A percentile compares a stretch with the other conserved stretches of the same genome.
Evolutionary conservation across 768 basidiomycete genomes (phyloP).

Genomic region (Trametes cinnabarina): DNA sequence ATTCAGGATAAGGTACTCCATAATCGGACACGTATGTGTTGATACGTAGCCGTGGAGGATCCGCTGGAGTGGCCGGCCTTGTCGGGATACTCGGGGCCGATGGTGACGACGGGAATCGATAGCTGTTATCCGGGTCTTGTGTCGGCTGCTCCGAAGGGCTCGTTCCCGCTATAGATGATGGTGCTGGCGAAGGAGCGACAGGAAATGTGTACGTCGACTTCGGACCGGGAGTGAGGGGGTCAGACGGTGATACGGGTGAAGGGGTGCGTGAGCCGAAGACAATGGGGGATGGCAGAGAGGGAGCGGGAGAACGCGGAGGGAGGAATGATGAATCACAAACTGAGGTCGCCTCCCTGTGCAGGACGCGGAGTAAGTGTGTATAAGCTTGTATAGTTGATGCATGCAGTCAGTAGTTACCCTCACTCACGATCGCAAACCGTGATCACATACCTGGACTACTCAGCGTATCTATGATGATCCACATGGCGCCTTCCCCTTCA

Average conservation of each 20-base stretch:
- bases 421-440: neutral
- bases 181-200: neutral
- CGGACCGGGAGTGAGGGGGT: slow-evolving; percentile 1
- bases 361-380: slow-evolving; percentile 22
- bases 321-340: slow-evolving; percentile 23
- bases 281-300: slow-evolving; percentile 18
- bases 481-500: slow-evolving; percentile 15
- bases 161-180: neutral
- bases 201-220: slow-evolving; percentile 7
- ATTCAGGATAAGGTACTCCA: slow-evolving; percentile 62
- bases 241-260: slow-evolving; percentile 1
- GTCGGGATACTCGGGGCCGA: slow-evolving; percentile 18
- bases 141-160: neutral
- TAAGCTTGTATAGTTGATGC: slow-evolving; percentile 9
- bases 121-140: neutral
- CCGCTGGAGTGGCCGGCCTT: slow-evolving; percentile 29
- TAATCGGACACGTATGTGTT: slow-evolving; percentile 22
- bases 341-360: slow-evolving; percentile 24
- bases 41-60: slow-evolving; percentile 18
- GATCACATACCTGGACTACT: slow-evolving; percentile 22
- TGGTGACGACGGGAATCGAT: slow-evolving; percentile 3
- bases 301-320: slow-evolving; percentile 11
- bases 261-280: slow-evolving; percentile 21
- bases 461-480: slow-evolving; percentile 27
- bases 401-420: slow-evolving; percentile 1